Conservation (phyloP, 768 basidiomycete species). For the Plicaturopsis crispa region DNA sequence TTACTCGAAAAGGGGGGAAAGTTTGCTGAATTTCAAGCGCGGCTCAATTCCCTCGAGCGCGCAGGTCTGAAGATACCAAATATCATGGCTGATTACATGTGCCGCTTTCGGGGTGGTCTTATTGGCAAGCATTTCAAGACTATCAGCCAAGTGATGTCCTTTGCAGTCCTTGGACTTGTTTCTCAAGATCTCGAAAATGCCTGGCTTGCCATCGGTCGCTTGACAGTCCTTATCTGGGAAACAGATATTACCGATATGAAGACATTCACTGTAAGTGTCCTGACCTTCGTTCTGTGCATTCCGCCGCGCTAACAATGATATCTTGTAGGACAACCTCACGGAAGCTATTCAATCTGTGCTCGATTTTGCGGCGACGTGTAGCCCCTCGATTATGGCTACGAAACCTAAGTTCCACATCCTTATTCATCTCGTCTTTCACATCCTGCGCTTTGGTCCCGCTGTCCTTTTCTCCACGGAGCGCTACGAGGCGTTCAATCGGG, state of each 20-base stretch:
- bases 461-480: conserved; percentile 20
- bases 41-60: conserved; percentile 15
- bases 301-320: conserved; percentile 3
- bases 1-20: conserved; percentile 16
- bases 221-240: conserved; percentile 20
- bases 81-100: conserved; percentile 22
- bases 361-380: conserved; percentile 9
- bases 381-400: conserved; percentile 14
- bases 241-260: conserved; percentile 17
- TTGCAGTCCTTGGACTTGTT: conserved; percentile 17
- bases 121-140: conserved; percentile 24
- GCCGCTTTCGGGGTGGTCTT: conserved; percentile 19
- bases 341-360: conserved; percentile 18
- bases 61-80: conserved; percentile 18
- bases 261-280: conserved; percentile 13
- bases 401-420: conserved; percentile 26
- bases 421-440: conserved; percentile 17
- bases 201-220: conserved; percentile 15
- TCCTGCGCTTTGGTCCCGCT: conserved; percentile 19
- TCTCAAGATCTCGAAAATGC: conserved; percentile 9
- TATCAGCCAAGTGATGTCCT: conserved; percentile 21
- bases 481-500: conserved; percentile 19
- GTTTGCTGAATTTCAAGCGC: conserved; percentile 13
- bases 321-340: conserved; percentile 5
- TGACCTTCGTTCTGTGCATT: no score